phyloP scores from a whole-genome alignment of 75 land plant genomes.

The Isoetes taiwanensis region DNA sequence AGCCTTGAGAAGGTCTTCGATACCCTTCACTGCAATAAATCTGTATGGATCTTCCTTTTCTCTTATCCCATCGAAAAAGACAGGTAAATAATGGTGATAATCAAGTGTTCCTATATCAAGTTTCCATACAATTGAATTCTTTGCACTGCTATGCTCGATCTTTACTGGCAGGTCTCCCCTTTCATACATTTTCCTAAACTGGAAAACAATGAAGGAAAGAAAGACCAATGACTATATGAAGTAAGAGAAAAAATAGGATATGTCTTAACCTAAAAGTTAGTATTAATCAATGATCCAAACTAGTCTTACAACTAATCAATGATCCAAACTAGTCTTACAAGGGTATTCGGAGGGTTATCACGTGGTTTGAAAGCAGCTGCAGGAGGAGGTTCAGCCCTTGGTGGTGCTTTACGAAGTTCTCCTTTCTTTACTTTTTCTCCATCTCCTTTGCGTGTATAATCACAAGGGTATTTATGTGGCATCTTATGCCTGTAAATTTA shows the following conservation, averaged over 20 bases:
- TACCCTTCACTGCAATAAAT: slow-evolving; percentile 28
- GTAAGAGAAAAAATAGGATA: background rate
- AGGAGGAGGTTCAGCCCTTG: slow-evolving; percentile 16
- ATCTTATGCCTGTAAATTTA: slow-evolving; percentile 18
- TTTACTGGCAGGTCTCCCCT: slow-evolving; percentile 28
- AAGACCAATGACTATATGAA: background rate
- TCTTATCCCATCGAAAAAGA: slow-evolving; percentile 30
- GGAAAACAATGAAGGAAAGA: background rate
- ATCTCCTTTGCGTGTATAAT: slow-evolving; percentile 30
- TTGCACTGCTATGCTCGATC: slow-evolving; percentile 19
- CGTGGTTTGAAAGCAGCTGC: slow-evolving; percentile 27
- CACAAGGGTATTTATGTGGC: slow-evolving; percentile 17
- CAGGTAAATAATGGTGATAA: slow-evolving; percentile 31
- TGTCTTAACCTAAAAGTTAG: background rate
- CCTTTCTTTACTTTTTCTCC: slow-evolving; percentile 28
- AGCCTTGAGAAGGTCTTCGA: slow-evolving; percentile 39
- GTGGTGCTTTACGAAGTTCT: slow-evolving; percentile 14
- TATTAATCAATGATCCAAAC: background rate
- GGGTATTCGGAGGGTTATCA: slow-evolving; percentile 32
- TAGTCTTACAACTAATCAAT: background rate
- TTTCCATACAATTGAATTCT: slow-evolving; percentile 22
- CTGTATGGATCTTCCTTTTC: slow-evolving; percentile 34
- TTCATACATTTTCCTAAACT: slow-evolving; percentile 33
- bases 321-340: background rate
- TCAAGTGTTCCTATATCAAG: slow-evolving; percentile 25